Evolutionary conservation across 331 rosid genomes (phyloP).

Genomic region (Quercus tomentella): DNA sequence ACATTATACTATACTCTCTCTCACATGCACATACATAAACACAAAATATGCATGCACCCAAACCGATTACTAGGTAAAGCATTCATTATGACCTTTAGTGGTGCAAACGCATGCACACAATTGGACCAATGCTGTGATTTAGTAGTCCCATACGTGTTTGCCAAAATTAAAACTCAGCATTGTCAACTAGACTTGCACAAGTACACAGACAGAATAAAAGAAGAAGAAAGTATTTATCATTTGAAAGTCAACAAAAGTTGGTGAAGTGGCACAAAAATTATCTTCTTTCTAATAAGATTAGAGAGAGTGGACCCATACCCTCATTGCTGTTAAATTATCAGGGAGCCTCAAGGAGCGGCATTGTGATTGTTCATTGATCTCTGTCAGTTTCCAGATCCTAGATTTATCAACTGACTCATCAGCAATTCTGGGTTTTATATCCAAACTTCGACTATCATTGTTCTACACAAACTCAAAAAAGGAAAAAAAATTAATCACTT

Average conservation of each 20-base stretch:
- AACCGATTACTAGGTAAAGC: background rate
- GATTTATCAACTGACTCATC: slow-evolving; percentile 79
- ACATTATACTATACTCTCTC: background rate
- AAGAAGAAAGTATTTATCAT: background rate
- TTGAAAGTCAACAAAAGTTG: background rate
- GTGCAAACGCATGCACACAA: background rate
- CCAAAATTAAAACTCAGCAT: background rate
- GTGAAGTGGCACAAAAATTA: background rate
- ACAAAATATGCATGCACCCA: background rate
- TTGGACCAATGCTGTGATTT: background rate
- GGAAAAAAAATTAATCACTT: slow-evolving; percentile 8
- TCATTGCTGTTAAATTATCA: slow-evolving; percentile 63
- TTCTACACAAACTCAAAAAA: slow-evolving; percentile 44
- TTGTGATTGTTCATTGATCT: slow-evolving; percentile 66
- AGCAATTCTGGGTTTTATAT: slow-evolving; percentile 78
- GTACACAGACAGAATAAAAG: no score
- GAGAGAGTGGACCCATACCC: slow-evolving; percentile 44
- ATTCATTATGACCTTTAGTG: background rate
- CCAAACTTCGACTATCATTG: slow-evolving; percentile 70
- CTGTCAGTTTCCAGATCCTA: slow-evolving; percentile 81
- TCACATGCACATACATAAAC: background rate
- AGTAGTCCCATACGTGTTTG: background rate
- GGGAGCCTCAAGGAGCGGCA: slow-evolving; percentile 86
- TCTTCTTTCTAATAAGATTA: background rate
- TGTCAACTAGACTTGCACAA: no score